Evolutionary conservation across 2,329 filamentous ascomycete species (phyloP).

Genomic region (Aspergillus chevalieri): DNA sequence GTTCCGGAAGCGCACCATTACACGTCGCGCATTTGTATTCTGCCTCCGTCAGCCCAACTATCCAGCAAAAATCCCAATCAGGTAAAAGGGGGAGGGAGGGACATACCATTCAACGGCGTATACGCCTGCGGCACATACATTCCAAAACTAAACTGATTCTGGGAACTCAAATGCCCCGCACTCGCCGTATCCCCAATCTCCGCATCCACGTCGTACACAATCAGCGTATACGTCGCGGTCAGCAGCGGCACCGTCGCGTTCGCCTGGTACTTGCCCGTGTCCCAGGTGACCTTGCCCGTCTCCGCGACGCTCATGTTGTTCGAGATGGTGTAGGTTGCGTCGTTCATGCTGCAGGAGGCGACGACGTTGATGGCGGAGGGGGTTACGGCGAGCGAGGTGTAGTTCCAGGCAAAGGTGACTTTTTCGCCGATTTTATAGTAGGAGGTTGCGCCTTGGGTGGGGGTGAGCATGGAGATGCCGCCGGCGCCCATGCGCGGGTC

Average conservation of each 20-base stretch:
- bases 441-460: slow-evolving; percentile 44
- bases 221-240: slow-evolving; percentile 57
- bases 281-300: slow-evolving; percentile 54
- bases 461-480: slow-evolving; percentile 58
- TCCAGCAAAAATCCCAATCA: slow-evolving; percentile 2
- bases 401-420: slow-evolving; percentile 63
- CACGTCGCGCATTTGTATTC: slow-evolving; percentile 55
- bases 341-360: slow-evolving; percentile 55
- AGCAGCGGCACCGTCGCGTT: slow-evolving; percentile 48
- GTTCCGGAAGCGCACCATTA: slow-evolving; percentile 46
- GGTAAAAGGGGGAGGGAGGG: background rate
- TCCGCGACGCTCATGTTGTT: slow-evolving; percentile 51
- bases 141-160: slow-evolving; percentile 52
- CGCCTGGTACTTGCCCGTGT: slow-evolving; percentile 50
- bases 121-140: slow-evolving; percentile 56
- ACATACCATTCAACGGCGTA: slow-evolving; percentile 45
- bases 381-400: slow-evolving; percentile 56
- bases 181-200: slow-evolving; percentile 46
- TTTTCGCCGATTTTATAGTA: slow-evolving; percentile 61
- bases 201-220: slow-evolving; percentile 55
- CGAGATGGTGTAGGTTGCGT: slow-evolving; percentile 56
- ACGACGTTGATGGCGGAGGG: slow-evolving; percentile 57
- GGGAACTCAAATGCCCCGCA: slow-evolving; percentile 51
- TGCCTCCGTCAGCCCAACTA: slow-evolving; percentile 21
- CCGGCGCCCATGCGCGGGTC: slow-evolving; percentile 52